Base-by-base conservation (phyloP, 768 basidiomycete genomes). In the Floccularia luteovirens region DNA sequence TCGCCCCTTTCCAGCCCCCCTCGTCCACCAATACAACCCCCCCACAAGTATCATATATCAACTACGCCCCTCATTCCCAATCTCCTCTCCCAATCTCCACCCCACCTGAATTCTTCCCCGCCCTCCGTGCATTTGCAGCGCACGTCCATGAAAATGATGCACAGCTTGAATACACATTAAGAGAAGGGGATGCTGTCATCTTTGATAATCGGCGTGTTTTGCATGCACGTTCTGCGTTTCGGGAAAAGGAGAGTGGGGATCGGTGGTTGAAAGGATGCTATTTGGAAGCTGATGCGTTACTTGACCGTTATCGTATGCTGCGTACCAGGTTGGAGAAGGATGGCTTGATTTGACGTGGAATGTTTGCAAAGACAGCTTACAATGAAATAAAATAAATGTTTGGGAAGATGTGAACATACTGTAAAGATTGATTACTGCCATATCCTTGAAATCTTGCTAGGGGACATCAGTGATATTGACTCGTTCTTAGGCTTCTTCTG, bases 21-120 rank as follows among this genome's bases (percentile, higher is more conserved):
- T 39, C 42, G 37, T 2, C 38, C 42, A 36, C 38, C 24, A 52
- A 48, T 19, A 53, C 51, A 28, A 52, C 48, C 20, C 53, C 51
- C 6, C n/a, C n/a, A n/a, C n/a, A n/a, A n/a, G 71, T 94, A 48
- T 60, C 63, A 31, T 72, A 82, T 44, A 74, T 97, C 52, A 97
- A 92, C 61, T 97, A 94, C 59, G 84, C 87, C 1, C 94, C 94
- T 0, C 93, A 91, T 0, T 98, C 97, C 72, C 91, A 94, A 62
- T 90, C 85, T 0, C 83, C 89, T 0, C 66, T 91, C 6, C 66
- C 72, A 0, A 53, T 72, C 14, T 53, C 60, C 23, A 80, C 81
- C 3, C 73, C 79, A 1, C 44, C 54, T 4, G 58, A 58, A 23
- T 82, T 89, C 49, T 86, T 82, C 51, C 49, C 62, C 1, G 84